Evolutionary conservation across 1,139 yeast species (phyloP).

Genomic region (Protomyces inouyei): DNA sequence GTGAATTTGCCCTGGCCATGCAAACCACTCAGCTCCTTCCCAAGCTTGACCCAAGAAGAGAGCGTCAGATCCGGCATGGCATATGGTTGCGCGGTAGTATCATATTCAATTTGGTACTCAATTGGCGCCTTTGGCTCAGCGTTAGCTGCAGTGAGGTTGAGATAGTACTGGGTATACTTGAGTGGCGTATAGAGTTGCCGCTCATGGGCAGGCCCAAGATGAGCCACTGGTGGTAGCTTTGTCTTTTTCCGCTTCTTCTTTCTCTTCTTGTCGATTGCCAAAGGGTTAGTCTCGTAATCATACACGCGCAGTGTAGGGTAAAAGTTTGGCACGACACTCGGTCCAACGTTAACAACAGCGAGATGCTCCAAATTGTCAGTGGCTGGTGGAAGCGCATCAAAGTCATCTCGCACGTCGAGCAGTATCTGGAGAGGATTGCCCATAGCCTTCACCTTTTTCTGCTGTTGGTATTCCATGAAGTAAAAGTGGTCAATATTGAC

Average conservation of each 20-base stretch:
- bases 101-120: slow-evolving; percentile 54
- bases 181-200: slow-evolving; percentile 69
- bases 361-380: slow-evolving; percentile 48
- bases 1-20: slow-evolving; percentile 8
- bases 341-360: slow-evolving; percentile 62
- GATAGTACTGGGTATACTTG: slow-evolving; percentile 65
- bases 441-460: slow-evolving; percentile 43
- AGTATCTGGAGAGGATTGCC: slow-evolving; percentile 31
- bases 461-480: slow-evolving; percentile 55
- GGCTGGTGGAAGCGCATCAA: slow-evolving; percentile 27
- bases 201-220: slow-evolving; percentile 69
- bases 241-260: slow-evolving; percentile 35
- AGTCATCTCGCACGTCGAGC: slow-evolving; percentile 32
- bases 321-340: slow-evolving; percentile 80
- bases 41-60: slow-evolving; percentile 7
- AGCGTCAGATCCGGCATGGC: slow-evolving; percentile 56
- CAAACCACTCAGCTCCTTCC: slow-evolving; percentile 19
- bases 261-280: slow-evolving; percentile 35
- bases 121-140: slow-evolving; percentile 45
- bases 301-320: slow-evolving; percentile 77
- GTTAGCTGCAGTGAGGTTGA: slow-evolving; percentile 52
- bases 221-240: slow-evolving; percentile 47
- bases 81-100: slow-evolving; percentile 58
- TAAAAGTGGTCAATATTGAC: slow-evolving; percentile 85
- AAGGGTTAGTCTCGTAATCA: slow-evolving; percentile 52